Conservation (phyloP, 2,329 filamentous ascomycete species). For the Teratosphaeria destructans region DNA sequence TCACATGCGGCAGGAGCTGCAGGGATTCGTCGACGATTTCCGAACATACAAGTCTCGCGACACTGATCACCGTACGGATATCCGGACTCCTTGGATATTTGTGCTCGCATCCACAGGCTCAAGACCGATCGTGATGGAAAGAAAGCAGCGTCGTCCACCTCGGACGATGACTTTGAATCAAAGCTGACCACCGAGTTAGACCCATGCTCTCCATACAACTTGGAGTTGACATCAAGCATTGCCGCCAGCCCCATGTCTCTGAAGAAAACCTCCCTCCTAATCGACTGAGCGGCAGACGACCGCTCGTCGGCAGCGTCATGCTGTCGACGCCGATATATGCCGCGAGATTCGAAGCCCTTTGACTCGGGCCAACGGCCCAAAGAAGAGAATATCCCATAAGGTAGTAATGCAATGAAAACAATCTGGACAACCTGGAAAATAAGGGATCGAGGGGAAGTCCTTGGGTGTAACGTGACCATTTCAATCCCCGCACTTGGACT, state of each 20-base stretch:
- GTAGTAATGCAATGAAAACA: not conserved
- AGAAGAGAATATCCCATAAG: too few relatives aligned
- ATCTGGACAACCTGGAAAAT: not conserved
- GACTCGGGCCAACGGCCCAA: too few relatives aligned
- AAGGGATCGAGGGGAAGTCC: not conserved
- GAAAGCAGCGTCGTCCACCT: not conserved
- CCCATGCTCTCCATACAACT: not conserved
- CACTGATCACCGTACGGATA: not conserved
- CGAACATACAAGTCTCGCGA: not conserved
- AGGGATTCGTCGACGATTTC: not conserved
- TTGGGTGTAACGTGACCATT: not conserved
- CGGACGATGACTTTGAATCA: not conserved
- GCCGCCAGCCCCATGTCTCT: too few relatives aligned
- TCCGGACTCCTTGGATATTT: not conserved
- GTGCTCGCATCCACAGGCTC: not conserved
- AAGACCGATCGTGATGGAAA: not conserved
- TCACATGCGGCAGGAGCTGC: not conserved
- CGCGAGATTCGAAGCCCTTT: too few relatives aligned
- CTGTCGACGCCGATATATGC: too few relatives aligned
- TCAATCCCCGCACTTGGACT: not conserved
- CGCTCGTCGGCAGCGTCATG: too few relatives aligned
- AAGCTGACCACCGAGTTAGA: not conserved
- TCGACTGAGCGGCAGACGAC: too few relatives aligned
- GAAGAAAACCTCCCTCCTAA: too few relatives aligned
- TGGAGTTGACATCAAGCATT: too few relatives aligned